These are phyloP conservation scores for Trichoderma gamsii DNA, from an alignment of 495 filamentous ascomycete species.

Conservation along the genomic window DNA sequence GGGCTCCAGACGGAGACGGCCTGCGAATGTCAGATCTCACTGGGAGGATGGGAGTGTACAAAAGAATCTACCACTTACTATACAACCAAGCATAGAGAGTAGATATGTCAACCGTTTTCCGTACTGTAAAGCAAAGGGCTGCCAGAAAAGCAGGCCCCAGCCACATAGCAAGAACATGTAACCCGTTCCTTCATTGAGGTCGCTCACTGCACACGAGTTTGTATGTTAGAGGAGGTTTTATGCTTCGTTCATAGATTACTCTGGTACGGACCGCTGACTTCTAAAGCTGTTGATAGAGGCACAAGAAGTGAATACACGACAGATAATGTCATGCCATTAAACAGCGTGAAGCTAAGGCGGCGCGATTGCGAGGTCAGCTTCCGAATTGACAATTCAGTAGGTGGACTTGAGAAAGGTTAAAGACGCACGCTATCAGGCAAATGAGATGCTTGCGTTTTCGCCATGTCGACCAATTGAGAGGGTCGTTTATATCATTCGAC, in stretches of 20 bases:
- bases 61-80: not conserved
- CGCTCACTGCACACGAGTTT: conserved; percentile 2
- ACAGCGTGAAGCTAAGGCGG: conserved; percentile 45
- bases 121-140: conserved; percentile 60
- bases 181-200: conserved; percentile 51
- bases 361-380: not conserved
- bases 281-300: conserved; percentile 50
- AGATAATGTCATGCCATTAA: conserved; percentile 53
- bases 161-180: conserved; percentile 59
- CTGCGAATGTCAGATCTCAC: conserved; percentile 11
- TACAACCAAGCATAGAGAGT: conserved; percentile 46
- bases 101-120: conserved; percentile 60
- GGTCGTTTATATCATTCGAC: conserved; percentile 53
- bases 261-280: conserved; percentile 43
- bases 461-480: conserved; percentile 53
- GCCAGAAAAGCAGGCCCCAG: conserved; percentile 63
- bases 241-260: conserved; percentile 29
- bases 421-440: conserved; percentile 10
- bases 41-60: not conserved
- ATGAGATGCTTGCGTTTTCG: conserved; percentile 36
- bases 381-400: conserved; percentile 26
- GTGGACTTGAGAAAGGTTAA: conserved; percentile 39
- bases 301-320: conserved; percentile 58
- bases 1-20: conserved; percentile 41
- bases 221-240: not conserved